Percentiles rank a stretch among this genome's conserved stretches.
Evolutionary conservation across 768 basidiomycete species (phyloP).

Genomic region (Leccinum aurantiacum): DNA sequence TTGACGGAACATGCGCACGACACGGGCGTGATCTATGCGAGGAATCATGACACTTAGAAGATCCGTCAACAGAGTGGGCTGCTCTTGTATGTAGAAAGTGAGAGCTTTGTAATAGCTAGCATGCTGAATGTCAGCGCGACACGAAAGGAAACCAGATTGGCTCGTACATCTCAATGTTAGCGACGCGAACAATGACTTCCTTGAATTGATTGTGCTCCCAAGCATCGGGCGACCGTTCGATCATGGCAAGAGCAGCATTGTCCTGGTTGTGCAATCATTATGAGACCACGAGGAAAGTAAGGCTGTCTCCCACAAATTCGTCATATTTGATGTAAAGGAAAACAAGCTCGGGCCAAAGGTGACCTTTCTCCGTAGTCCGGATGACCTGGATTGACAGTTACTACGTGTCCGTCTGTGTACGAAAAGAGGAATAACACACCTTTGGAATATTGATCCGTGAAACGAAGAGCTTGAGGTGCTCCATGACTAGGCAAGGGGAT

Average conservation of each 20-base stretch:
- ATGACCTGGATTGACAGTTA: constrained; percentile 58
- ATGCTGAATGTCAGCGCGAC: constrained; percentile 7
- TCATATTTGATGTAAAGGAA: constrained; percentile 99
- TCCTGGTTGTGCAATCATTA: constrained; percentile 50
- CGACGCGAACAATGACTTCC: constrained; percentile 93
- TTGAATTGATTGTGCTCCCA: constrained; percentile 99
- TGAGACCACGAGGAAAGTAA: background rate
- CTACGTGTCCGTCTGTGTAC: background rate
- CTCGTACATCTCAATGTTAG: constrained; percentile 93
- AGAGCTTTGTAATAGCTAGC: constrained; percentile 90
- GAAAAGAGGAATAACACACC: constrained; percentile 33
- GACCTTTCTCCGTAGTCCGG: constrained; percentile 92
- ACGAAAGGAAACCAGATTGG: background rate
- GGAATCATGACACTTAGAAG: constrained; percentile 89
- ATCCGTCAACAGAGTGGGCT: constrained; percentile 91
- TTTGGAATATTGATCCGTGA: constrained; percentile 98
- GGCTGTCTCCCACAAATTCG: constrained; percentile 63
- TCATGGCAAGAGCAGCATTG: constrained; percentile 98
- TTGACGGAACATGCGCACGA: constrained; percentile 93
- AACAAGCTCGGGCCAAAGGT: constrained; percentile 97
- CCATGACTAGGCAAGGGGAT: constrained; percentile 71
- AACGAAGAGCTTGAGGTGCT: constrained; percentile 95
- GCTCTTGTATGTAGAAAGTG: constrained; percentile 91
- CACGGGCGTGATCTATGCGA: constrained; percentile 92
- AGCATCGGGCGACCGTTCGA: constrained; percentile 95